Percentiles rank a stretch among this genome's conserved stretches.
phyloP scores from a whole-genome alignment of 2,329 filamentous ascomycete genomes.

The Trichophyton mentagrophytes region DNA sequence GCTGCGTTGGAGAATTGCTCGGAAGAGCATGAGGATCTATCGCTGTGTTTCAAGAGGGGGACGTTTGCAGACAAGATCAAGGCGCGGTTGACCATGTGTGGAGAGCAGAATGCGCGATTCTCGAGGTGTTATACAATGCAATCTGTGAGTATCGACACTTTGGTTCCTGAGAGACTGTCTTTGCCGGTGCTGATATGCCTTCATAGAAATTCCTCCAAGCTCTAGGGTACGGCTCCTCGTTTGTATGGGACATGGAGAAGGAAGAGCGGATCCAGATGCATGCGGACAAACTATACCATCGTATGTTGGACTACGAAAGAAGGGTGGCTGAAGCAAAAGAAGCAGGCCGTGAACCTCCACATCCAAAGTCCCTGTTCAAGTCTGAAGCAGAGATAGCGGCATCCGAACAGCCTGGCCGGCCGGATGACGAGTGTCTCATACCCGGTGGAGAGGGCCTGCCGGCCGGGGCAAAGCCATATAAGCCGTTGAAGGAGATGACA shows the following conservation, averaged over 20 bases:
- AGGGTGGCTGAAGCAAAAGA: slow-evolving; percentile 49
- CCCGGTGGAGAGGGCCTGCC: slow-evolving; percentile 27
- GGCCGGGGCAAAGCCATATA: slow-evolving; percentile 24
- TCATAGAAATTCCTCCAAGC: slow-evolving; percentile 71
- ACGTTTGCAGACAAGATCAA: slow-evolving; percentile 46
- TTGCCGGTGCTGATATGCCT: slow-evolving; percentile 4
- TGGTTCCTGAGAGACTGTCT: neutral
- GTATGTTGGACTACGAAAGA: slow-evolving; percentile 71
- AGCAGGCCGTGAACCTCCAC: slow-evolving; percentile 31
- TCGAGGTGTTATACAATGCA: slow-evolving; percentile 85
- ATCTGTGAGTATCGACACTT: slow-evolving; percentile 41
- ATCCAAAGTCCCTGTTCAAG: slow-evolving; percentile 34
- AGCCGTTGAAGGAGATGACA: slow-evolving; percentile 30
- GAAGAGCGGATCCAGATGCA: slow-evolving; percentile 93
- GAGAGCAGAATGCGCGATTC: slow-evolving; percentile 61
- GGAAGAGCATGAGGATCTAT: slow-evolving; percentile 69
- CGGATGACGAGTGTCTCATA: slow-evolving; percentile 20
- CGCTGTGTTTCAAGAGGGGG: slow-evolving; percentile 67
- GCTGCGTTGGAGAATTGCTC: slow-evolving; percentile 91
- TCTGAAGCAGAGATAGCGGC: slow-evolving; percentile 18
- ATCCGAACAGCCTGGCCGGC: slow-evolving; percentile 6
- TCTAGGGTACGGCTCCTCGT: slow-evolving; percentile 65
- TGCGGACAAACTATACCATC: slow-evolving; percentile 78
- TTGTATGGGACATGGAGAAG: slow-evolving; percentile 50
- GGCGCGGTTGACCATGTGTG: slow-evolving; percentile 59